Percentiles rank a stretch among this genome's conserved stretches.
phyloP scores from a whole-genome alignment of 2,329 filamentous ascomycete genomes.

The Didymella pinodella region DNA sequence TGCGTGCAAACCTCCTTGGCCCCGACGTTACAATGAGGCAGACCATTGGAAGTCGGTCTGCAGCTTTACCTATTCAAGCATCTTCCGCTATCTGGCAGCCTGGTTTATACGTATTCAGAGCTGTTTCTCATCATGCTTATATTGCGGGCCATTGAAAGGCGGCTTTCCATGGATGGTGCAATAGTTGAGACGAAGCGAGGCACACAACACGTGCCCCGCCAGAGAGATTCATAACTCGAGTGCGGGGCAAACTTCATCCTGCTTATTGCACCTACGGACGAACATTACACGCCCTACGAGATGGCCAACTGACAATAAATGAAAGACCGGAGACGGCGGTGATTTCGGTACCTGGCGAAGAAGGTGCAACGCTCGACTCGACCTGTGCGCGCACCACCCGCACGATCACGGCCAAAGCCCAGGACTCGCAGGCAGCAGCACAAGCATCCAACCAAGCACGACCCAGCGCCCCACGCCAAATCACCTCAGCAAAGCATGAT shows the following conservation, averaged over 20 bases:
- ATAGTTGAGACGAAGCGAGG: conserved; percentile 5
- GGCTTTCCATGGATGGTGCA: neutral
- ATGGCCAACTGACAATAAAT: neutral
- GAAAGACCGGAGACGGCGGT: neutral
- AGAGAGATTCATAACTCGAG: neutral
- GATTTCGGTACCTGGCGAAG: too few species aligned
- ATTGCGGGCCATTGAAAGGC: too few species aligned
- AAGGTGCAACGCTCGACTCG: neutral
- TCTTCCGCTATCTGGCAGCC: neutral
- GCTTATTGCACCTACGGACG: neutral
- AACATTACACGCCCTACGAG: neutral
- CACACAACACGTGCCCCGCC: conserved; percentile 13
- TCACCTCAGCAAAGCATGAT: too few species aligned
- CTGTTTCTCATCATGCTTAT: neutral
- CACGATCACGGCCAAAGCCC: conserved; percentile 5
- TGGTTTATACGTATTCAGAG: neutral
- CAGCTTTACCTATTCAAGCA: neutral
- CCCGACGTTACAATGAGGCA: neutral
- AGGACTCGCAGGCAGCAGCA: neutral
- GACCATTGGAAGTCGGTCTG: neutral
- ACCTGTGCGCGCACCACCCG: neutral
- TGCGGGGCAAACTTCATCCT: conserved; percentile 12
- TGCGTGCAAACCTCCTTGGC: too few species aligned
- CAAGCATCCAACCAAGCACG: conserved; percentile 1
- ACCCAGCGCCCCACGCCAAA: neutral